These are phyloP conservation scores for Sphaerulina populicola DNA, from an alignment of 2,329 filamentous ascomycete species.

Conservation along the genomic window DNA sequence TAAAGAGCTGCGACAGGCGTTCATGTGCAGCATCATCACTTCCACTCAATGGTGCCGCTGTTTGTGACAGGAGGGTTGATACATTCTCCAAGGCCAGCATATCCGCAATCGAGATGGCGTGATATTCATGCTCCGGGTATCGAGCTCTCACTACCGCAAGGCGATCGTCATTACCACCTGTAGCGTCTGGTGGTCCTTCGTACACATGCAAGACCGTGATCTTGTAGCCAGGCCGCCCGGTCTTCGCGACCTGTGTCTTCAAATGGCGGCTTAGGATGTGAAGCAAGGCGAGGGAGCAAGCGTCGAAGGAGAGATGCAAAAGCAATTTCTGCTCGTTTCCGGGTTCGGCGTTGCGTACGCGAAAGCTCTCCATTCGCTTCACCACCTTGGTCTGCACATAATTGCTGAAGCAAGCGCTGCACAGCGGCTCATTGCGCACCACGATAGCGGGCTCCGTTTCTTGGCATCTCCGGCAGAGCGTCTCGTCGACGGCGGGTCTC, in stretches of 20 bases:
- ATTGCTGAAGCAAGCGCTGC: constrained; percentile 64
- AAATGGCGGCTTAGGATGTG: constrained; percentile 66
- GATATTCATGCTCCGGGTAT: constrained; percentile 54
- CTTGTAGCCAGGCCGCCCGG: constrained; percentile 59
- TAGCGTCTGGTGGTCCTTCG: constrained; percentile 36
- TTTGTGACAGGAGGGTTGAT: constrained; percentile 2
- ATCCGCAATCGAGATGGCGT: constrained; percentile 10
- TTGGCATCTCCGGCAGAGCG: constrained; percentile 51
- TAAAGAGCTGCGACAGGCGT: constrained; percentile 9
- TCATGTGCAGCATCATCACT: background rate
- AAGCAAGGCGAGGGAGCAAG: constrained; percentile 69
- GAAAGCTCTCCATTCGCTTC: constrained; percentile 65
- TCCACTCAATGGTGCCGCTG: background rate
- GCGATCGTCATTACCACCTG: constrained; percentile 13
- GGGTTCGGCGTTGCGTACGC: constrained; percentile 41
- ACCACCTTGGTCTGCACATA: constrained; percentile 72
- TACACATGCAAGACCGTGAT: constrained; percentile 49
- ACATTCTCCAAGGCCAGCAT: constrained; percentile 14
- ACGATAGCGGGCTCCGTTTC: constrained; percentile 44
- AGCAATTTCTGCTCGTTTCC: constrained; percentile 52
- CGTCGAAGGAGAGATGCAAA: constrained; percentile 72
- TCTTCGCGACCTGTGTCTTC: constrained; percentile 55
- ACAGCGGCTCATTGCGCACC: constrained; percentile 53
- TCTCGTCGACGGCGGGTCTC: constrained; percentile 16
- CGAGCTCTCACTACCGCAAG: constrained; percentile 43